Evolutionary conservation across 148 eudicot genomes (phyloP).

Genomic region (Camellia sinensis): DNA sequence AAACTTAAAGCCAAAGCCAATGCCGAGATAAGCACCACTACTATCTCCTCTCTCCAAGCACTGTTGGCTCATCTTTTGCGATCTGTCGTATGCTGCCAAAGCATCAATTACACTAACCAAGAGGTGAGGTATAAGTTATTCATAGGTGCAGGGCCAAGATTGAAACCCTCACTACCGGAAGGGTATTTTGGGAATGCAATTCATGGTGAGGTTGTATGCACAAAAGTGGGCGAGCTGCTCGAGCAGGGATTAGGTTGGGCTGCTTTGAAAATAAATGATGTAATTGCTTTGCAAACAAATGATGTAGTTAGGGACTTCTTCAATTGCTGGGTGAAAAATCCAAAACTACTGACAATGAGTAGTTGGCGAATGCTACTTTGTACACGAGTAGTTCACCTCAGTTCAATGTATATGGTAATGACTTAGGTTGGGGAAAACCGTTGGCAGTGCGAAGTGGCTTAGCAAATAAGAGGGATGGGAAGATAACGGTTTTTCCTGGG

Average conservation of each 20-base stretch:
- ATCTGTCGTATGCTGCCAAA: constrained; percentile 9
- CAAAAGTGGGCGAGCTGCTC: background rate
- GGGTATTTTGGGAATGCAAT: constrained; percentile 10
- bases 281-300: background rate
- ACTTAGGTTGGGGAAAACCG: constrained; percentile 23
- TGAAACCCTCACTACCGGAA: constrained; percentile 19
- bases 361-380: background rate
- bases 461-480: background rate
- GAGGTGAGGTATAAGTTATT: background rate
- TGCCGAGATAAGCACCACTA: constrained; percentile 8
- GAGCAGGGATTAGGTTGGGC: background rate
- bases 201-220: background rate
- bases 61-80: constrained; percentile 36
- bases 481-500: background rate
- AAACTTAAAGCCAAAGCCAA: constrained; percentile 34
- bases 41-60: constrained; percentile 34
- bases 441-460: constrained; percentile 8
- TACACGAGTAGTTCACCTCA: background rate
- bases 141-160: constrained; percentile 18
- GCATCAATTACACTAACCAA: background rate
- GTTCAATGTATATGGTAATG: constrained; percentile 11
- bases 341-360: background rate
- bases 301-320: background rate
- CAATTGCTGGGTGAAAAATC: background rate
- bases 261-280: background rate